Conservation (phyloP, 257 asterid genomes). For the Rehmannia glutinosa region DNA sequence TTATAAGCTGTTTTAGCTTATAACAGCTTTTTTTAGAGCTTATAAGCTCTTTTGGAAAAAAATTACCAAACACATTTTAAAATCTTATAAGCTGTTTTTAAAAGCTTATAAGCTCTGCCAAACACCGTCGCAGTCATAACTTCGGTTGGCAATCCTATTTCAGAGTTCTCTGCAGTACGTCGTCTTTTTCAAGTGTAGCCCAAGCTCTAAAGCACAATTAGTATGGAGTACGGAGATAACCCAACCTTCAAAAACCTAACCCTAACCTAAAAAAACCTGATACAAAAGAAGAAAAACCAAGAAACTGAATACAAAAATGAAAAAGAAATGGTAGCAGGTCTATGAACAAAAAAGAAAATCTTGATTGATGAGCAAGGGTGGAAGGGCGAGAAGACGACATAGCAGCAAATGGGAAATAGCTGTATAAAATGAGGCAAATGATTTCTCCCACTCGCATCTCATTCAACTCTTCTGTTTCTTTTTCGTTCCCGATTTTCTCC, state of each 20-base stretch:
- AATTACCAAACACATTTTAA: no score
- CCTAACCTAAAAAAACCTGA: not conserved
- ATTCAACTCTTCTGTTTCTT: constrained; percentile 16
- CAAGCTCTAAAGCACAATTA: not conserved
- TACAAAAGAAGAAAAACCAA: not conserved
- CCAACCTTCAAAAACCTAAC: not conserved
- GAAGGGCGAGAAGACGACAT: no score
- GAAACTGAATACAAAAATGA: not conserved
- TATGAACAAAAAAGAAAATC: not conserved
- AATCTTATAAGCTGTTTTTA: no score
- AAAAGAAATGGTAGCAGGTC: not conserved
- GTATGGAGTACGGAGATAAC: not conserved
- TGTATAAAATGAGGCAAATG: constrained; percentile 30
- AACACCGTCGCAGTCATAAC: no score
- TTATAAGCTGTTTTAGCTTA: no score
- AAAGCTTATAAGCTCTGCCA: no score
- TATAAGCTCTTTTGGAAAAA: no score
- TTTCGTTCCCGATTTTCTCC: constrained; percentile 7
- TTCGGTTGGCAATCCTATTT: no score
- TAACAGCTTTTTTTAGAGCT: no score
- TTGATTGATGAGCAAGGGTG: no score
- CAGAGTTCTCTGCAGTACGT: no score
- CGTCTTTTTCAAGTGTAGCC: not conserved
- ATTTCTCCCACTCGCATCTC: constrained; percentile 22
- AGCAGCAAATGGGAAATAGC: no score